Evolutionary conservation across 768 basidiomycete genomes (phyloP), one percentile per base, ranked within the genome.

Genomic region (Boletus huronensis): DNA sequence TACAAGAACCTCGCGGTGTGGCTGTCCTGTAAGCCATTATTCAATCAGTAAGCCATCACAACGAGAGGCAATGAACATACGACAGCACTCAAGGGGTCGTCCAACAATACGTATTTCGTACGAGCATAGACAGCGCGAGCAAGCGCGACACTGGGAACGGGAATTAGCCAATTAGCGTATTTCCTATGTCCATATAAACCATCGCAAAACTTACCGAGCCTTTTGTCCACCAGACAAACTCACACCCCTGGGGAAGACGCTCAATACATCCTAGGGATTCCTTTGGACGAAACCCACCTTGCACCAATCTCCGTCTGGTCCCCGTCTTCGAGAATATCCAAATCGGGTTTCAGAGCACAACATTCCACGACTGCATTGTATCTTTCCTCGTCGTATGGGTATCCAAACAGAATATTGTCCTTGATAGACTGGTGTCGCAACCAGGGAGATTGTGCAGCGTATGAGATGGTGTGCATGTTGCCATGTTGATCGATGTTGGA

Each of bases 221-320:
- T 92, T 92, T 71, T 92, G 90, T 6, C 90, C 90, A 29, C 90
- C 90, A 32, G 85, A 87, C 58, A 91, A 71, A 68, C 81, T 87
- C 16, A 91, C 84, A 56, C 88, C 88, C 50, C 84, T 84, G 26
- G 11, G 4, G 8, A 39, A 38, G 32, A 47, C 3, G 9, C 9
- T 51, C 32, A 64, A 21, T 16, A 39, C 5, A 29, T 42, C 16
- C 49, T 13, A 28, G 3, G 23, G 8, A 42, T 28, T 34, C 8
- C 43, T 45, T 16, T 48, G 13, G 6, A 53, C 23, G 31, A 47
- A 41, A 26, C 64, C 17, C 46, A 81, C 77, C 84, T 76, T 14
- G 83, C 85, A 14, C 92, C 92, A 59, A 95, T 90, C 71, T 92
- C 88, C 2, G 91, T 93, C 51, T 71, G 74, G 64, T 92, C 93